Evolutionary conservation across 768 basidiomycete species (phyloP).

Genomic region (Tricholoma bakamatsutake): DNA sequence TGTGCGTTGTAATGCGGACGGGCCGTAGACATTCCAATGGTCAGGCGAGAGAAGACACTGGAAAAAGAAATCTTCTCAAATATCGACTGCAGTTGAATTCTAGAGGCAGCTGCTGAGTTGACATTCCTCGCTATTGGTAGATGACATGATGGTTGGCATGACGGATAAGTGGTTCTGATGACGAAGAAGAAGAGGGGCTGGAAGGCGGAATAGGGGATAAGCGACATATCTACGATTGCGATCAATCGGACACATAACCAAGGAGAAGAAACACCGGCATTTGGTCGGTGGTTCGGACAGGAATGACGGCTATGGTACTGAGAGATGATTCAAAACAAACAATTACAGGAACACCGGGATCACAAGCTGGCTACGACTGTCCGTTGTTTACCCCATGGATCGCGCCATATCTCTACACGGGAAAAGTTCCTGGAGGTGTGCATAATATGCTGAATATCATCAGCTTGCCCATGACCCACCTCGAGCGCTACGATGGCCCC

Average conservation of each 20-base stretch:
- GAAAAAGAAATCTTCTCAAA: not conserved
- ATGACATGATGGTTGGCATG: not conserved
- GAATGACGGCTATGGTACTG: not conserved
- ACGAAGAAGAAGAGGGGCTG: not conserved
- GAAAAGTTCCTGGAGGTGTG: constrained; percentile 36
- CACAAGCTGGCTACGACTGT: constrained; percentile 55
- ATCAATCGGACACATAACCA: not conserved
- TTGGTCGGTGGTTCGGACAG: not conserved
- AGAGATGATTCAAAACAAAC: not conserved
- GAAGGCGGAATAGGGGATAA: not conserved
- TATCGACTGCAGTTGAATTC: not conserved
- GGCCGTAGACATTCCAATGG: not conserved
- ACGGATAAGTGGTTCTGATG: not conserved
- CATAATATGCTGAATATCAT: constrained; percentile 55
- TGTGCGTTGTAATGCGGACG: not conserved
- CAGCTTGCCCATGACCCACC: constrained; percentile 70
- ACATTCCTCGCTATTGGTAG: constrained; percentile 11
- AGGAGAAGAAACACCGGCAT: not conserved
- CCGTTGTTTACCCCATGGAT: constrained; percentile 74
- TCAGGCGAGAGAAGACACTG: not conserved
- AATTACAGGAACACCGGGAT: constrained; percentile 13
- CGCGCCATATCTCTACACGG: constrained; percentile 64
- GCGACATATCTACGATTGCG: not conserved
- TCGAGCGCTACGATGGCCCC: constrained; percentile 68
- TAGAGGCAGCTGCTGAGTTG: not conserved